These are phyloP conservation scores for Komagataella pseudopastoris DNA, from an alignment of 805 yeast species.

Conservation along the genomic window DNA sequence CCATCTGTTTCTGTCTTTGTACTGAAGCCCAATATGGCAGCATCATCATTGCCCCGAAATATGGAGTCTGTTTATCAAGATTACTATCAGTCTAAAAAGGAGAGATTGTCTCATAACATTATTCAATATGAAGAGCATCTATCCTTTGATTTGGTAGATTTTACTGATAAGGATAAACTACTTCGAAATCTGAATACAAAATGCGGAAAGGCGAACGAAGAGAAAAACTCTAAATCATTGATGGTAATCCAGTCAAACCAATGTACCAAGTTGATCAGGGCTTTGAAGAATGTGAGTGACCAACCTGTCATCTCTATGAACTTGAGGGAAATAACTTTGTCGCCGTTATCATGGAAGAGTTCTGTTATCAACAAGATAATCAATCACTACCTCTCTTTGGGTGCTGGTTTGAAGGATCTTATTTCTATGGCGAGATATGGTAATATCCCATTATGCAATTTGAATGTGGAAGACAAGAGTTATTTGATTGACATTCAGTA, in stretches of 20 bases:
- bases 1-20: conserved; percentile 35
- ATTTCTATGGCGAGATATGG: conserved; percentile 56
- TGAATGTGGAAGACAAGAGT: conserved; percentile 64
- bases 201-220: conserved; percentile 45
- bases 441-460: conserved; percentile 76
- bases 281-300: conserved; percentile 32
- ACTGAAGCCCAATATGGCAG: conserved; percentile 53
- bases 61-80: conserved; percentile 43
- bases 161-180: conserved; percentile 38
- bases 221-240: conserved; percentile 49
- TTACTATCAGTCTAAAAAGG: conserved; percentile 31
- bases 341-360: conserved; percentile 76
- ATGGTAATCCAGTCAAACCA: conserved; percentile 67
- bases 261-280: conserved; percentile 28
- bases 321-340: conserved; percentile 43
- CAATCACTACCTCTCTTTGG: conserved; percentile 59
- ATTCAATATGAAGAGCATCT: conserved; percentile 40
- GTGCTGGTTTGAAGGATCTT: conserved; percentile 59
- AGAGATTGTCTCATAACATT: conserved; percentile 26
- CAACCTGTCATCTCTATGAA: conserved; percentile 55
- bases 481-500: conserved; percentile 76
- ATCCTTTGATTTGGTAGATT: conserved; percentile 41
- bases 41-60: conserved; percentile 49
- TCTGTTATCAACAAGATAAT: conserved; percentile 49
- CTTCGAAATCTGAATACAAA: conserved; percentile 43